Evolutionary conservation across 345 rosid genomes (phyloP).

Genomic region (Sapria himalayana): DNA sequence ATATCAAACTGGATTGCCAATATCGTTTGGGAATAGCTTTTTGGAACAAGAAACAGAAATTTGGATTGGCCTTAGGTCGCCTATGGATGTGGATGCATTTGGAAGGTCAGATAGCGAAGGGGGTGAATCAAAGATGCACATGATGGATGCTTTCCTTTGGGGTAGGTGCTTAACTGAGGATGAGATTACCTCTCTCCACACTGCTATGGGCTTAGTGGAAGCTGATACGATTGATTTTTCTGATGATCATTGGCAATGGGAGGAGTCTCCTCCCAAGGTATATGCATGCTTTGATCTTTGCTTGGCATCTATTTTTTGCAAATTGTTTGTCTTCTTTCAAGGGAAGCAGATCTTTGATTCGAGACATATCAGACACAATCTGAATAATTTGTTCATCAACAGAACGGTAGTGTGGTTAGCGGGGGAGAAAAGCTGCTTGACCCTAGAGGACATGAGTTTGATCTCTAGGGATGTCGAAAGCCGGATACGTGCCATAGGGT

Average conservation of each 20-base stretch:
- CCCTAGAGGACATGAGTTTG: too few species aligned
- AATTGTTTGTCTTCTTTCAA: too few species aligned
- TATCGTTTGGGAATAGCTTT: conserved; percentile 39
- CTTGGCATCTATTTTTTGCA: too few species aligned
- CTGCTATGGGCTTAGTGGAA: conserved; percentile 53
- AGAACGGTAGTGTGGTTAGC: too few species aligned
- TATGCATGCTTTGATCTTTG: conserved; percentile 10
- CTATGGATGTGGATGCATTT: conserved; percentile 78
- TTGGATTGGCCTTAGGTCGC: conserved; percentile 91
- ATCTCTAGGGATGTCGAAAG: too few species aligned
- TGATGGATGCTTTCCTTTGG: conserved; percentile 99
- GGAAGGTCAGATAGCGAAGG: conserved; percentile 99
- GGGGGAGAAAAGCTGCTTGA: too few species aligned
- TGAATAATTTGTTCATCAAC: too few species aligned
- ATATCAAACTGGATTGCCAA: conserved; percentile 53
- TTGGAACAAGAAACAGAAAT: conserved; percentile 86
- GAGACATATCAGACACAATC: too few species aligned
- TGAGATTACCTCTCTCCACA: conserved; percentile 64
- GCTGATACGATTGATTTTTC: conserved; percentile 55
- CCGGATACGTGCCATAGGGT: too few species aligned
- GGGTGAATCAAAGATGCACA: conserved; percentile 92
- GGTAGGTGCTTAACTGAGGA: conserved; percentile 94
- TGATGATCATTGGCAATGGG: conserved; percentile 97
- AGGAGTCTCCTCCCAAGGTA: conserved; percentile 91
- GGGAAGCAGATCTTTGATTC: too few species aligned